phyloP scores from a whole-genome alignment of 306 rosid species.

The Cucurbita argyrosperma region DNA sequence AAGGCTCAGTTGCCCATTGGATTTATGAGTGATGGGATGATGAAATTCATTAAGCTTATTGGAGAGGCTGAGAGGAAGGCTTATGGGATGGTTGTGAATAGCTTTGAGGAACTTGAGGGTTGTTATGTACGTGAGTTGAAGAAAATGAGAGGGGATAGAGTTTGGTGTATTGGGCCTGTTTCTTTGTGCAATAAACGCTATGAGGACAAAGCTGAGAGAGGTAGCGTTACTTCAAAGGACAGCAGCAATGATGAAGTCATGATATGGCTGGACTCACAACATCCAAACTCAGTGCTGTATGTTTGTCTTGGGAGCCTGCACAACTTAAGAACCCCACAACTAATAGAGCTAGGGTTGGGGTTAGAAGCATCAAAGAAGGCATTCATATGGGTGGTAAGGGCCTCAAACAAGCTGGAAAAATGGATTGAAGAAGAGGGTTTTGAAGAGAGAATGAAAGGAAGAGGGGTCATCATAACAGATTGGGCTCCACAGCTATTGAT shows the following conservation, averaged over 20 bases:
- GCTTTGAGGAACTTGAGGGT: slow-evolving; percentile 33
- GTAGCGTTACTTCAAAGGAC: neutral
- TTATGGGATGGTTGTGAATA: slow-evolving; percentile 27
- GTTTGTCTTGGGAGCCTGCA: slow-evolving; percentile 40
- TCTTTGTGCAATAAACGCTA: slow-evolving; percentile 26
- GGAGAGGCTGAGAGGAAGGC: slow-evolving; percentile 15
- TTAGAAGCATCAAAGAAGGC: slow-evolving; percentile 16
- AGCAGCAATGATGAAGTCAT: neutral
- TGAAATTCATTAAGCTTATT: neutral
- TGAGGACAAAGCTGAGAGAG: slow-evolving; percentile 25
- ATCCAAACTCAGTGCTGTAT: slow-evolving; percentile 22
- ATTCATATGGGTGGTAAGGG: slow-evolving; percentile 18
- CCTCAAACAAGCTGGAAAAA: slow-evolving; percentile 13
- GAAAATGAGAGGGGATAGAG: neutral
- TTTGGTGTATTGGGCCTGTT: slow-evolving; percentile 20
- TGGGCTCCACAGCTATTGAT: slow-evolving; percentile 50
- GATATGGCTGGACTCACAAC: slow-evolving; percentile 34
- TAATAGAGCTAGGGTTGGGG: slow-evolving; percentile 13
- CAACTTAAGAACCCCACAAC: slow-evolving; percentile 8
- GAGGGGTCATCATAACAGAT: slow-evolving; percentile 27
- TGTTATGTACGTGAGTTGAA: slow-evolving; percentile 17
- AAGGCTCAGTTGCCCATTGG: slow-evolving; percentile 13
- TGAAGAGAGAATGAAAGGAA: slow-evolving; percentile 27
- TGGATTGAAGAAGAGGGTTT: slow-evolving; percentile 32
- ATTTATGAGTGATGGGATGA: neutral